These are phyloP conservation scores for Panaeolus cyanescens DNA, from an alignment of 768 basidiomycete genomes.

Conservation along the genomic window DNA sequence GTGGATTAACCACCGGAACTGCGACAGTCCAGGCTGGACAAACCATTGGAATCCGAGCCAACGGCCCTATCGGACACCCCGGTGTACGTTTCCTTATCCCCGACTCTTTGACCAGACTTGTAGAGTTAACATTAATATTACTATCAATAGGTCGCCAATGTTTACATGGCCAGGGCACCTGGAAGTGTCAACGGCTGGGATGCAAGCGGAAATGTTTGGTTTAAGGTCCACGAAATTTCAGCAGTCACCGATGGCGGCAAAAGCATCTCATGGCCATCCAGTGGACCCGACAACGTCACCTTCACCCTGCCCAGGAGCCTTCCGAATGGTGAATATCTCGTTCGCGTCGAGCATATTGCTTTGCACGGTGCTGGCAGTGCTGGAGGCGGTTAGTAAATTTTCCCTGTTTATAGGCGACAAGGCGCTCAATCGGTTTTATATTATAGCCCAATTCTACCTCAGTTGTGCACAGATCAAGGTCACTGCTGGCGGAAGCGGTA, in stretches of 20 bases:
- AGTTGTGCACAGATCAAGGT: conserved; percentile 21
- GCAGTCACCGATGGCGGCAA: conserved; percentile 17
- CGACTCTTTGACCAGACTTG: too few relatives aligned
- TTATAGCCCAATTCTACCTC: conserved; percentile 19
- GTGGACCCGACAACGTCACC: not conserved
- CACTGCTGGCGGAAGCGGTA: conserved; percentile 10
- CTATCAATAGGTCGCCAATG: not conserved
- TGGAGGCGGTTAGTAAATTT: conserved; percentile 27
- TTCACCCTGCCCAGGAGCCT: conserved; percentile 20
- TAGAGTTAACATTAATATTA: not conserved
- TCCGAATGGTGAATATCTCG: conserved; percentile 16
- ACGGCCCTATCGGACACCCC: conserved; percentile 10
- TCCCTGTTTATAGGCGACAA: not conserved
- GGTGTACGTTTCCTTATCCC: conserved; percentile 12
- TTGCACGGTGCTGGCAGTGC: conserved; percentile 15
- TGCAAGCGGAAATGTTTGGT: conserved; percentile 11
- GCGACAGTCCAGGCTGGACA: conserved; percentile 12
- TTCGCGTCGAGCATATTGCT: conserved; percentile 22
- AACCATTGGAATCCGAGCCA: conserved; percentile 10
- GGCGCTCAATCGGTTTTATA: not conserved
- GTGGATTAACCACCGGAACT: conserved; percentile 5
- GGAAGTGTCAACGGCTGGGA: conserved; percentile 28
- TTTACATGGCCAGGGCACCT: conserved; percentile 7
- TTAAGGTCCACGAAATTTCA: conserved; percentile 10
- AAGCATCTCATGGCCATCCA: conserved; percentile 19